Evolutionary conservation across 192 early-diverging fungal genomes (phyloP).

Genomic region (Lobosporangium transversale): DNA sequence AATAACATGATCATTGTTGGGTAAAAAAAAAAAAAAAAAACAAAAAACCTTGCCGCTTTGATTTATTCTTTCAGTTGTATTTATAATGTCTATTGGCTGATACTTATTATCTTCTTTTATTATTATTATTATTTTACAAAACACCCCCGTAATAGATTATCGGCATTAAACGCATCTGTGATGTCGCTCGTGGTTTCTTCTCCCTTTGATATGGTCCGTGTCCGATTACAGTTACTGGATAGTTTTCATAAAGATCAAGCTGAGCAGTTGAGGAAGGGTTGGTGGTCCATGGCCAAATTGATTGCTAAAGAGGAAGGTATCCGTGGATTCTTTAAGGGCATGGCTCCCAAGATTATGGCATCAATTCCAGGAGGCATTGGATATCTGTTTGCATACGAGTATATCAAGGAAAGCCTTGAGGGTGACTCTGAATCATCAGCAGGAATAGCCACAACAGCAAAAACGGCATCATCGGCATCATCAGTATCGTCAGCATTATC

Average conservation of each 20-base stretch:
- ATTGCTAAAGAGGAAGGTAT: conserved; percentile 77
- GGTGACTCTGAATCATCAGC: conserved; percentile 10
- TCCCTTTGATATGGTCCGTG: conserved; percentile 51
- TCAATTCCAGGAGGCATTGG: conserved; percentile 42
- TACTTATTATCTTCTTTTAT: background rate
- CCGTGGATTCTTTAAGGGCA: conserved; percentile 81
- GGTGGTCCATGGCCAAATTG: conserved; percentile 51
- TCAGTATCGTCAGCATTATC: conserved; percentile 4
- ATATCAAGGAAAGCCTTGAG: conserved; percentile 44
- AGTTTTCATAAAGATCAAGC: conserved; percentile 30
- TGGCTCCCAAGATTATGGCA: conserved; percentile 71
- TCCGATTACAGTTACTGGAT: conserved; percentile 41
- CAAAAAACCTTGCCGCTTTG: background rate
- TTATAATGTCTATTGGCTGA: background rate
- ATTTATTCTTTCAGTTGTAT: too few relatives aligned
- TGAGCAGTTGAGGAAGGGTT: conserved; percentile 43
- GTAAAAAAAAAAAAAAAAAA: conserved; percentile 2
- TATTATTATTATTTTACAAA: too few relatives aligned
- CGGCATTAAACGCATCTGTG: conserved; percentile 34
- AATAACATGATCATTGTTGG: conserved; percentile 38
- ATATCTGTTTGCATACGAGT: conserved; percentile 48
- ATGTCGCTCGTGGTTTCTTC: conserved; percentile 22
- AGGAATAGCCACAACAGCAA: background rate
- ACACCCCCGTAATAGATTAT: conserved; percentile 15
- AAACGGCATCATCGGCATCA: conserved; percentile 9